These are phyloP conservation scores for Hymenoscyphus albidus DNA, from an alignment of 2,329 filamentous ascomycete genomes.

Conservation along the genomic window DNA sequence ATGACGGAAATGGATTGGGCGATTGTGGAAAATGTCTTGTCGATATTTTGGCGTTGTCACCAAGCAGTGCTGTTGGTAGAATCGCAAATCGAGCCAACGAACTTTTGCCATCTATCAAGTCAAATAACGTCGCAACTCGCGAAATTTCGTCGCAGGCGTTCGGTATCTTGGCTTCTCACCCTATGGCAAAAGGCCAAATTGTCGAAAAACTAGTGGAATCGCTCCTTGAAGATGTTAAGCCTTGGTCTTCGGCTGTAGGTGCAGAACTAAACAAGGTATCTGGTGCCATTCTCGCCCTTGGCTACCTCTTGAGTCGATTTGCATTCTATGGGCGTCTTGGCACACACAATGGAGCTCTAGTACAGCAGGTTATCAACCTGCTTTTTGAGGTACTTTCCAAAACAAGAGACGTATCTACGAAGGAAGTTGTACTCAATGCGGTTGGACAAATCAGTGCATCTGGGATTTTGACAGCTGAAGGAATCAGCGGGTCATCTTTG, in stretches of 20 bases:
- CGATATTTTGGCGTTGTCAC: constrained; percentile 48
- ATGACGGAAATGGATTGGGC: constrained; percentile 39
- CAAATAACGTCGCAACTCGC: constrained; percentile 68
- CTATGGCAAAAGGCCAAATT: constrained; percentile 39
- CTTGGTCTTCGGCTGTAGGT: constrained; percentile 55
- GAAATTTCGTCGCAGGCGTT: constrained; percentile 64
- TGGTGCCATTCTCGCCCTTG: constrained; percentile 56
- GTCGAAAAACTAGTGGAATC: constrained; percentile 42
- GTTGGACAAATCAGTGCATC: constrained; percentile 61
- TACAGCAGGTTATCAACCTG: constrained; percentile 41
- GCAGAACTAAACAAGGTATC: constrained; percentile 55
- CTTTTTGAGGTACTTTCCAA: constrained; percentile 50
- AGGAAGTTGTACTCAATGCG: constrained; percentile 53
- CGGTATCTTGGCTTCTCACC: constrained; percentile 73
- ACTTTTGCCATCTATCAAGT: constrained; percentile 59
- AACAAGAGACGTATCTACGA: constrained; percentile 52
- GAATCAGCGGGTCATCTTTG: constrained; percentile 23
- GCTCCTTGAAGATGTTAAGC: constrained; percentile 44
- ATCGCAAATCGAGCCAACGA: constrained; percentile 48
- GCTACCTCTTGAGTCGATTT: constrained; percentile 54
- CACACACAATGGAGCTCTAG: constrained; percentile 36
- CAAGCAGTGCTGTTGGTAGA: constrained; percentile 48
- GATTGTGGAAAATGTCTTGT: constrained; percentile 51
- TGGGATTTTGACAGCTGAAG: constrained; percentile 41
- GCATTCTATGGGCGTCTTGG: constrained; percentile 44